These are phyloP conservation scores for Entoloma clypeatum DNA, from an alignment of 1,284 basidiomycete genomes.

Conservation along the genomic window DNA sequence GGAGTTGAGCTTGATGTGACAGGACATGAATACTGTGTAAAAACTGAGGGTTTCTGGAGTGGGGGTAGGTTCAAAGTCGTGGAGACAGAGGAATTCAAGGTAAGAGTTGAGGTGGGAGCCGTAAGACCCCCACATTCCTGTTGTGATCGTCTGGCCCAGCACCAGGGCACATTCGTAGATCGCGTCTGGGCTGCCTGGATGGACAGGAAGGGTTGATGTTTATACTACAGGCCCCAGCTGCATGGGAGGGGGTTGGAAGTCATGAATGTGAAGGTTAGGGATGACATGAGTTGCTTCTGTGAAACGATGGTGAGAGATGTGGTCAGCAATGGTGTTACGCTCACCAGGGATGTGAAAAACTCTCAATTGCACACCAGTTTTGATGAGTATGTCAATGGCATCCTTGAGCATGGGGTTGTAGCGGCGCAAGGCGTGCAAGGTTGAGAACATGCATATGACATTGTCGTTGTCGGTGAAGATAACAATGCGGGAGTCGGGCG, in stretches of 20 bases:
- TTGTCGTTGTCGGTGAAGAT: constrained; percentile 35
- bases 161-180: constrained; percentile 29
- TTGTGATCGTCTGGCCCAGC: constrained; percentile 30
- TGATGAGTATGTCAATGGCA: constrained; percentile 26
- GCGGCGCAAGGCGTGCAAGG: constrained; percentile 20
- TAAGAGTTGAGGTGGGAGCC: constrained; percentile 35
- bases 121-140: constrained; percentile 27
- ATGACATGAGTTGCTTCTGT: constrained; percentile 6
- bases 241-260: constrained; percentile 28
- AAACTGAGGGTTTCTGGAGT: constrained; percentile 33
- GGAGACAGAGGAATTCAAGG: constrained; percentile 32
- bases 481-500: constrained; percentile 4
- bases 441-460: constrained; percentile 33
- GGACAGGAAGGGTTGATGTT: constrained; percentile 19
- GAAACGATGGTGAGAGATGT: constrained; percentile 14
- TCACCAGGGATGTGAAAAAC: constrained; percentile 12
- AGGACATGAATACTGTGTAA: constrained; percentile 36
- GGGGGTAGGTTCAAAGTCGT: constrained; percentile 30
- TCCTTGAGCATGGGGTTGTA: constrained; percentile 31
- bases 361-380: neutral
- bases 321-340: constrained; percentile 10
- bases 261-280: constrained; percentile 19
- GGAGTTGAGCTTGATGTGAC: constrained; percentile 28
- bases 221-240: constrained; percentile 25
- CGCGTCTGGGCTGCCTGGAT: constrained; percentile 24